A percentile compares a stretch with the other conserved stretches of the same genome.
Conservation (phyloP, 2,329 filamentous ascomycete genomes). For the Pyrenophora seminiperda region DNA sequence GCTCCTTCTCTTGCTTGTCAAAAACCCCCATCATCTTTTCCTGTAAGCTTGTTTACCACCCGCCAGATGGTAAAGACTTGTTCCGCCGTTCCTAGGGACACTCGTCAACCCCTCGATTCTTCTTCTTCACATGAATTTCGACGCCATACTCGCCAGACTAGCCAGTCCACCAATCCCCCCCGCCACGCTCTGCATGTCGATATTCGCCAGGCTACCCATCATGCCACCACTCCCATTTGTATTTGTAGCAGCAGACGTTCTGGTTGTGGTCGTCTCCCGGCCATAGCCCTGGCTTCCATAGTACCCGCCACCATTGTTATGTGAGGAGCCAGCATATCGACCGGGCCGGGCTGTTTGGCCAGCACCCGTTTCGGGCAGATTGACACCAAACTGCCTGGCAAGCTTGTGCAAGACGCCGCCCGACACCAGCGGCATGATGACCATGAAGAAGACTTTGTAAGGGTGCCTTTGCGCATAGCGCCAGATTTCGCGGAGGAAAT, state of each 20-base stretch:
- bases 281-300: slow-evolving; percentile 55
- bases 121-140: slow-evolving; percentile 52
- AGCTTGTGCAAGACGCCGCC: slow-evolving; percentile 81
- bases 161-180: slow-evolving; percentile 53
- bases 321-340: slow-evolving; percentile 28
- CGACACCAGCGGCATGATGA: slow-evolving; percentile 85
- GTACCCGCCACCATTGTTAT: slow-evolving; percentile 44
- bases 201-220: slow-evolving; percentile 33
- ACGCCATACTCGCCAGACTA: slow-evolving; percentile 54
- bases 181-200: slow-evolving; percentile 39
- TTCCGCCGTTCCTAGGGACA: slow-evolving; percentile 17
- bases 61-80: slow-evolving; percentile 13
- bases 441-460: slow-evolving; percentile 85
- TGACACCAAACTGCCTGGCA: slow-evolving; percentile 77
- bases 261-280: slow-evolving; percentile 20
- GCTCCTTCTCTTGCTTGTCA: neutral
- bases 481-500: slow-evolving; percentile 79
- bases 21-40: neutral
- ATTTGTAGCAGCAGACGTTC: slow-evolving; percentile 23
- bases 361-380: slow-evolving; percentile 64
- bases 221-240: slow-evolving; percentile 28
- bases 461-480: slow-evolving; percentile 82
- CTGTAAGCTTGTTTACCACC: slow-evolving; percentile 5
- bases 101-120: slow-evolving; percentile 5
- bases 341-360: slow-evolving; percentile 15